Evolutionary conservation across 805 yeast species (phyloP), one percentile per base, ranked within the genome.

Genomic region (Schizosaccharomyces cryophilus): DNA sequence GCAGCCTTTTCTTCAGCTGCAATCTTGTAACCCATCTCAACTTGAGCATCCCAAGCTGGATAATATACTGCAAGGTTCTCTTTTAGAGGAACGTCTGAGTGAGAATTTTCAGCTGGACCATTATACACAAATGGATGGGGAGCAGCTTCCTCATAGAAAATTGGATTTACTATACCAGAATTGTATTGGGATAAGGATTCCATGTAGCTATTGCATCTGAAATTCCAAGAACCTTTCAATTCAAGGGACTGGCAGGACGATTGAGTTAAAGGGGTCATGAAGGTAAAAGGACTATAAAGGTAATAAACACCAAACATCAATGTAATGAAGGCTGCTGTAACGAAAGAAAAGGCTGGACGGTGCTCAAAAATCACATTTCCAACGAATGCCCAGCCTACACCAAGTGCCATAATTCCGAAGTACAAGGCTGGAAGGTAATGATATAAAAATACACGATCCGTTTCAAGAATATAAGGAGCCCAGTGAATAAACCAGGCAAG

Each of bases 341-440:
- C 56, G 3, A 68, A 72, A 60, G 77, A 76, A 3, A 80, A 77
- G 45, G 78, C 65, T 48, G 69, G 65, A 65, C 75, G 78, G 64
- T 73, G 77, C 58, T 70, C 72, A 30, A 68, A 63, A 9, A 72
- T 21, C 26, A 55, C 48, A 35, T 67, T 65, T 48, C 68, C 63
- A 48, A 71, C 31, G 48, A 72, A 67, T 64, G 75, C 75, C 66
- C 73, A 68, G 48, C 64, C 67, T 66, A 84, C 89, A n/a, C 85
- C 85, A 60, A 87, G 73, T 2, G 84, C 86, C 64, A 87, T 75
- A 61, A 86, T 75, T 58, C 87, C 93, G 72, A 93, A 93, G 74
- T 87, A 93, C 61, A 87, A 78, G 1, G 97, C 87, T 62, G 96
- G 96, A 66, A 93, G 73, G 71, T 90, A 90, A 72, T 89, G 97